Base-by-base conservation (phyloP, 2,329 filamentous ascomycete species). In the Zymoseptoria pseudotritici region DNA sequence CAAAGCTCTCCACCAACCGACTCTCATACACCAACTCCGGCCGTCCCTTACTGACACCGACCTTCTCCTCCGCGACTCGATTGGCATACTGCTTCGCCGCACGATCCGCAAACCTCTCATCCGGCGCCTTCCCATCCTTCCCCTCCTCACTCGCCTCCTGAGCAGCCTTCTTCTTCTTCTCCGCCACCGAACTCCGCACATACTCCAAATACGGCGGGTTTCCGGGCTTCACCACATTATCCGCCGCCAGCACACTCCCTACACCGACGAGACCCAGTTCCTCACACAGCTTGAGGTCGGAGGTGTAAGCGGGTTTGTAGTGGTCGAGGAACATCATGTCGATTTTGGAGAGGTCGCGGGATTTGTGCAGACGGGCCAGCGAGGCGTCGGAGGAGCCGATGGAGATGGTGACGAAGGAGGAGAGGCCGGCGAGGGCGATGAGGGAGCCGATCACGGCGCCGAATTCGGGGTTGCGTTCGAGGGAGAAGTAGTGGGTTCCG, bases 291-390 rank as follows among this genome's bases (percentile, higher is more conserved):
- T 91, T 91, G 62, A 93, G 74, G 67, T 94, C 90, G 0, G 83
- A 80, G 0, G 82, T 83, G 71, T 93, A 94, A 0, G 86, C 83
- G 0, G 87, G 86, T 73, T 93, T 92, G 74, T 87, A 87, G 72
- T 94, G 90, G 68, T 94, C 90, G 42, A 94, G 76, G 72, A 94
- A 93, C 73, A 91, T 77, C 49, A 92, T 75, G 66, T 91, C 88
- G 61, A 91, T 83, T 53, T 81, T 79, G 22, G 78, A 73, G 22
- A 91, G 71, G 4, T 71, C 68, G 0, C 84, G 84, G 2, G 77
- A 72, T 0, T 75, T 68, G 63, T 85, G 78, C 4, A 93, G 77
- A 4, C 83, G 80, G 54, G 80, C 79, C 53, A 93, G 78, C 0
- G 85, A 86, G n/a, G 80, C 78, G 61, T 87, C 83, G 64, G 86